Base-by-base conservation (phyloP, 768 basidiomycete genomes). In the Dioszegia crocea region DNA sequence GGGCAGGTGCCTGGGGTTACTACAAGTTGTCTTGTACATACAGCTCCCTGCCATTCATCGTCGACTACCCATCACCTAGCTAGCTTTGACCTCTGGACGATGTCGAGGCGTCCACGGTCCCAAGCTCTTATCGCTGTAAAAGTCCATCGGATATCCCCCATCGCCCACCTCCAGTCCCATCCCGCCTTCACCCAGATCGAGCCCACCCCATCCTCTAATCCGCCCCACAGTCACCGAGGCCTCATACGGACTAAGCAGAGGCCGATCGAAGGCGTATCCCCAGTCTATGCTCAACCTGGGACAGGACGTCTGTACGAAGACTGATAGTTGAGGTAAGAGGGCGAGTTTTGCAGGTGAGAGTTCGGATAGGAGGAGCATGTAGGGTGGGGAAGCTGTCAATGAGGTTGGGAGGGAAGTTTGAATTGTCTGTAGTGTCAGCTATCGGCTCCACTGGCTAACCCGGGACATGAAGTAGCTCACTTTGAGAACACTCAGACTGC, bases 231-330 rank as follows among this genome's bases (percentile, higher is more conserved):
- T 91, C 1, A 98, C 88, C 4, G 86, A 84, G 0, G 89, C 87
- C 77, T 98, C 96, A 73, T 97, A 99, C 0, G 94, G 92, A 67
- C 86, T 92, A 33, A 99, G 78, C 48, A 98, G 80, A 2, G 96
- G 96, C 21, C 83, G 80, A 54, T 86, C 81, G 78, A 99, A 99
- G 1, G 94, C 96, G 71, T 93, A 93, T 3, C 96, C 96, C 96
- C 96, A 99, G 73, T 99, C 96, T 57, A 98, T 98, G 17, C 90
- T 92, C 53, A 99, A 80, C 24, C 96, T 85, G 2, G 96, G 96
- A 76, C 96, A 98, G 0, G 92, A 90, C 1, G 96, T 99, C 74
- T 98, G 96, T 17, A 98, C 84, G 75, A 98, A 98, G 0, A 88
- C 85, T 1, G 89, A 86, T 65, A 98, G 83, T 61, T 91, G 81